phyloP scores from a whole-genome alignment of 306 rosid genomes.

The Glycine soja region DNA sequence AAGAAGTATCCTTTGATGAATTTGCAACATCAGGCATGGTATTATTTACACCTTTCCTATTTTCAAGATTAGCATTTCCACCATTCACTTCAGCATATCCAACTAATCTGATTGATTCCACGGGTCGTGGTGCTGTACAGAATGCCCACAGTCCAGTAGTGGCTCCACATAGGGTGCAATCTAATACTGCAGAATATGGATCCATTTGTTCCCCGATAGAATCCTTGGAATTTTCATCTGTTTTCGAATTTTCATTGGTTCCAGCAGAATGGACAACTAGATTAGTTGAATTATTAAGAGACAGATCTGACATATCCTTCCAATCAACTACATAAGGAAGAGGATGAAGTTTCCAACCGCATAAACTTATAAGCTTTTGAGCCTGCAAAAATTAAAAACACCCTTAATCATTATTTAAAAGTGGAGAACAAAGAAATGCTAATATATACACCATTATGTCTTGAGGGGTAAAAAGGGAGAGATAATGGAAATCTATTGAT shows the following conservation, averaged over 20 bases:
- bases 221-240: conserved; percentile 50
- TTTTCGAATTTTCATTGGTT: conserved; percentile 43
- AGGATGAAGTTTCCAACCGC: conserved; percentile 90
- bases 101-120: conserved; percentile 74
- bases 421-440: conserved; percentile 1
- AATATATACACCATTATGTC: conserved; percentile 32
- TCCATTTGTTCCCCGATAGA: conserved; percentile 59
- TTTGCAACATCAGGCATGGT: conserved; percentile 48
- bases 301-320: conserved; percentile 57
- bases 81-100: conserved; percentile 66
- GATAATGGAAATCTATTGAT: background rate
- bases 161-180: conserved; percentile 94
- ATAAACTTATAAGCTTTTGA: conserved; percentile 80
- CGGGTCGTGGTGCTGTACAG: conserved; percentile 65
- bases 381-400: conserved; percentile 62
- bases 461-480: background rate
- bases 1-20: conserved; percentile 55
- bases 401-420: conserved; percentile 10
- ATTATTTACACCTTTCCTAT: conserved; percentile 48
- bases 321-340: conserved; percentile 77
- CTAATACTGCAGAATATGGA: conserved; percentile 81
- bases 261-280: conserved; percentile 48
- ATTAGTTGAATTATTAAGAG: conserved; percentile 49
- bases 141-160: conserved; percentile 94
- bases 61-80: conserved; percentile 54